Percentiles rank a stretch among this genome's conserved stretches.
phyloP scores from a whole-genome alignment of 1,139 yeast species.

The Geotrichum carabidarum region DNA sequence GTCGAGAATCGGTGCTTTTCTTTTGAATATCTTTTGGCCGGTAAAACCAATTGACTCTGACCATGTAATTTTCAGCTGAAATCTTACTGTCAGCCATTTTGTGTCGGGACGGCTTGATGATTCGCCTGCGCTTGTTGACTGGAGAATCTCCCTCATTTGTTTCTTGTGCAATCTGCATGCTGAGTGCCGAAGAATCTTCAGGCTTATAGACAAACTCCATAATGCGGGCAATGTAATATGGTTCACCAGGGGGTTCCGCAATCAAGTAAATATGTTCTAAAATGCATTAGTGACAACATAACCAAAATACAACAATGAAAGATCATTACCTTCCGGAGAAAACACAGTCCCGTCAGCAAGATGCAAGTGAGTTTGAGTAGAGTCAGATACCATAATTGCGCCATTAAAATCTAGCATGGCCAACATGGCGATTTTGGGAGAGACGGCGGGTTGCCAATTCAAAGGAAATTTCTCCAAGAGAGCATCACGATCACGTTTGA shows the following conservation, averaged over 20 bases:
- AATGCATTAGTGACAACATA: conserved; percentile 1
- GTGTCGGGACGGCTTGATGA: not conserved
- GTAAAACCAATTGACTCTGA: conserved; percentile 87
- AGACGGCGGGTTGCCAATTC: conserved; percentile 37
- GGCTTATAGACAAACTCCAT: conserved; percentile 56
- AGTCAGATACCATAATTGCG: conserved; percentile 40
- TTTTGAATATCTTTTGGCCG: conserved; percentile 81
- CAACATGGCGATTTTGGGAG: conserved; percentile 29
- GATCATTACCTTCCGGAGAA: conserved; percentile 34
- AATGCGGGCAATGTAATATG: conserved; percentile 81
- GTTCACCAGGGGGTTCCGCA: conserved; percentile 93
- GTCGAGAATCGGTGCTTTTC: conserved; percentile 62
- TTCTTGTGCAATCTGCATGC: not conserved
- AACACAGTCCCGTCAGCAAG: conserved; percentile 36
- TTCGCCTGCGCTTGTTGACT: conserved; percentile 1
- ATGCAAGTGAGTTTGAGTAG: conserved; percentile 27
- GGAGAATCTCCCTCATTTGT: not conserved
- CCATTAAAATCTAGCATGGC: conserved; percentile 40
- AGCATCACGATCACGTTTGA: not conserved
- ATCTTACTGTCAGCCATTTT: conserved; percentile 19
- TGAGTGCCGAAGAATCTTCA: conserved; percentile 13
- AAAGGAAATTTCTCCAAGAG: conserved; percentile 25
- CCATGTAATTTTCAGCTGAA: conserved; percentile 49
- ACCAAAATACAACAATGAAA: not conserved
- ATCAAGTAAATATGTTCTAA: conserved; percentile 74